These are phyloP conservation scores for Mitragyna speciosa DNA, from an alignment of 257 asterid species.

Conservation along the genomic window DNA sequence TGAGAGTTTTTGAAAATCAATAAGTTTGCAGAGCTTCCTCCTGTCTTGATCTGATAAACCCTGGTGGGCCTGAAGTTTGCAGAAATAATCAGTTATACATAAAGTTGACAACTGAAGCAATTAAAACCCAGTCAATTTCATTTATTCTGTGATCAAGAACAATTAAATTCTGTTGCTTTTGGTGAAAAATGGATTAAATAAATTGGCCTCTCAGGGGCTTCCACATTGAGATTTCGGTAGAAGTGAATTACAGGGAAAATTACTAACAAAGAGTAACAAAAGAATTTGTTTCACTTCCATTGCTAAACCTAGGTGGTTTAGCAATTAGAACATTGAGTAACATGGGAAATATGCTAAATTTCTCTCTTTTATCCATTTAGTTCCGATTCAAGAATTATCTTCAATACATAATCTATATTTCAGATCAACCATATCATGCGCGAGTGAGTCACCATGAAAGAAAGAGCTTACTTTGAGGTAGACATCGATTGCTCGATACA, in stretches of 20 bases:
- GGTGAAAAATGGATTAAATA: neutral
- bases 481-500: slow-evolving; percentile 88
- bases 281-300: neutral
- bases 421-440: neutral
- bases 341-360: neutral
- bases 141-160: neutral
- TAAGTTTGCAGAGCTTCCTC: slow-evolving; percentile 75
- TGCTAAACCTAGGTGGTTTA: too few relatives aligned
- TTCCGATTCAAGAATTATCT: neutral
- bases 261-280: neutral
- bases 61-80: slow-evolving; percentile 66
- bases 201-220: neutral
- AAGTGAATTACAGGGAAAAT: neutral
- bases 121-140: neutral
- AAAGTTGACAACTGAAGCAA: neutral
- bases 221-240: neutral
- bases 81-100: slow-evolving; percentile 7
- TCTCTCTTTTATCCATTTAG: neutral
- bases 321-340: neutral
- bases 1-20: slow-evolving; percentile 85
- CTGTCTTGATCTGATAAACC: slow-evolving; percentile 70
- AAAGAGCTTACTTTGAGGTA: slow-evolving; percentile 73
- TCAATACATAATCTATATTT: neutral
- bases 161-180: neutral
- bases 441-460: neutral